phyloP scores from a whole-genome alignment of 495 filamentous ascomycete species.

The Aspergillus conjunctus region DNA sequence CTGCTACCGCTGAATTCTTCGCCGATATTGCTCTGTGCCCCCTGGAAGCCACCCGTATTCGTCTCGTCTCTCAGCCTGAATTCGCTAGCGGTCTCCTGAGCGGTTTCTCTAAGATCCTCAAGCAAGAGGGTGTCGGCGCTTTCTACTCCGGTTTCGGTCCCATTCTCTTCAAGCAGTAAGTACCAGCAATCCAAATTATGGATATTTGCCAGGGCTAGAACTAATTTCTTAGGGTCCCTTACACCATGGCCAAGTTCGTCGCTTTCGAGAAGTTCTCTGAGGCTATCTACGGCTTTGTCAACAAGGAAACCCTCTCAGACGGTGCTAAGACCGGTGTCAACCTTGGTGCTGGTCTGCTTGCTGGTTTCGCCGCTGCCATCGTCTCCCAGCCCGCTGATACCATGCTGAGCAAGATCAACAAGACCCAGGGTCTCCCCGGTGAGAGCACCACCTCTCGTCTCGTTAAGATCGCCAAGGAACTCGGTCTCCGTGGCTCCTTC shows the following conservation, averaged over 20 bases:
- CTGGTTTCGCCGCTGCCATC: slow-evolving; percentile 95
- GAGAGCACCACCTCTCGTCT: slow-evolving; percentile 90
- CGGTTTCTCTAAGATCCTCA: slow-evolving; percentile 84
- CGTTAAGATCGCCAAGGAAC: slow-evolving; percentile 94
- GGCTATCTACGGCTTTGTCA: slow-evolving; percentile 65
- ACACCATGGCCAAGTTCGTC: slow-evolving; percentile 99
- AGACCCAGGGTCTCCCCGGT: slow-evolving; percentile 94
- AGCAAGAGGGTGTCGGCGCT: slow-evolving; percentile 79
- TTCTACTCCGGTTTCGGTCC: slow-evolving; percentile 96
- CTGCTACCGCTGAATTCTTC: slow-evolving; percentile 86
- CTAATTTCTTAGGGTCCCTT: slow-evolving; percentile 72
- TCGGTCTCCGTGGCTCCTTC: slow-evolving; percentile 86
- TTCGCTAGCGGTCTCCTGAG: slow-evolving; percentile 80
- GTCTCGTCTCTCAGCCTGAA: slow-evolving; percentile 87
- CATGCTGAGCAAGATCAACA: slow-evolving; percentile 99
- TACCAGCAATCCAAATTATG: slow-evolving; percentile 22
- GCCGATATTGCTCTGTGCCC: slow-evolving; percentile 93
- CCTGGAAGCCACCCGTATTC: slow-evolving; percentile 91
- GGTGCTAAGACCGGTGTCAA: slow-evolving; percentile 84
- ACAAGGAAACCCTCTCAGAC: slow-evolving; percentile 77
- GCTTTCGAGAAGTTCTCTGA: slow-evolving; percentile 98
- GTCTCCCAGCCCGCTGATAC: slow-evolving; percentile 98
- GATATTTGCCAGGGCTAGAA: slow-evolving; percentile 1
- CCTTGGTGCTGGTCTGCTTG: slow-evolving; percentile 91
- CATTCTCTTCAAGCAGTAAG: slow-evolving; percentile 95